Conservation (phyloP, 2,329 filamentous ascomycete species). For the Trichoderma breve region DNA sequence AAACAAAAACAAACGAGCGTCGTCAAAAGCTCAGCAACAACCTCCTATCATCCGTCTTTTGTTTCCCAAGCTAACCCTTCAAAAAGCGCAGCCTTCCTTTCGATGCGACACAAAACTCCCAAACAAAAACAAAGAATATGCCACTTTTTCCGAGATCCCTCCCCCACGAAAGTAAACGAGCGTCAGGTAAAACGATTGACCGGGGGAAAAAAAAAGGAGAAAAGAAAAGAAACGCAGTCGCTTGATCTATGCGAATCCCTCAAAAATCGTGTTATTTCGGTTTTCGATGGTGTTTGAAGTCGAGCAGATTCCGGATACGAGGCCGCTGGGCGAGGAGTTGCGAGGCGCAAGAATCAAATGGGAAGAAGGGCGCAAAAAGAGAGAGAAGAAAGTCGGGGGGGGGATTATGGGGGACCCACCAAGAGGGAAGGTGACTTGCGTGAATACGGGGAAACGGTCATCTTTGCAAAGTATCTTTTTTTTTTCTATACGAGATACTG, state of each 20-base stretch:
- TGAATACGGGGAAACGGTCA: background rate
- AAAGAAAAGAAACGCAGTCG: background rate
- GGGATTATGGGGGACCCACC: background rate
- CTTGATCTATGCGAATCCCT: background rate
- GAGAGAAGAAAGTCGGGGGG: background rate
- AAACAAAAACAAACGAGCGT: slow-evolving; percentile 4
- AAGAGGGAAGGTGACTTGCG: slow-evolving; percentile 3
- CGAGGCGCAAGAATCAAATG: background rate
- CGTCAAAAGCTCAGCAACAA: background rate
- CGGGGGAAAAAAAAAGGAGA: background rate
- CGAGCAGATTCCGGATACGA: background rate
- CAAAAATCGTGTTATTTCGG: background rate
- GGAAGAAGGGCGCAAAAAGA: background rate
- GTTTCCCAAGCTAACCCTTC: too few relatives aligned
- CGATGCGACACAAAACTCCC: background rate
- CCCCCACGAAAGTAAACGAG: slow-evolving; percentile 3
- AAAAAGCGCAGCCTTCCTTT: background rate
- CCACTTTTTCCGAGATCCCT: background rate
- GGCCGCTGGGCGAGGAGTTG: background rate
- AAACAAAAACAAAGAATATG: background rate
- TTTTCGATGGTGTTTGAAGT: background rate
- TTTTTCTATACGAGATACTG: background rate
- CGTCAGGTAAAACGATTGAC: slow-evolving; percentile 13
- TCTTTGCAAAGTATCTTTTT: background rate
- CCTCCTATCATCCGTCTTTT: background rate